Base-by-base conservation (phyloP, 805 yeast genomes). In the Scheffersomyces coipomensis region DNA sequence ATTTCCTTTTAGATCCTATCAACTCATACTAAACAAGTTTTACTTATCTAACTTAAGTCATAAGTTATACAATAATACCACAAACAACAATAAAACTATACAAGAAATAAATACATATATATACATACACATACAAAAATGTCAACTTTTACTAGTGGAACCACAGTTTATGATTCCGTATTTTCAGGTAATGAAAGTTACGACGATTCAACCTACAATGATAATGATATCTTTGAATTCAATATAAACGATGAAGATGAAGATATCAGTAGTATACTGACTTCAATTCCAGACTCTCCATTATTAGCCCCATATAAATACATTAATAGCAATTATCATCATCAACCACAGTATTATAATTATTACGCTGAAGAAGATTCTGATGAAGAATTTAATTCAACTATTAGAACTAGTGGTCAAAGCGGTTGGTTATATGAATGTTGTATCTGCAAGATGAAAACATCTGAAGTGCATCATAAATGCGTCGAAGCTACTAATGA, bases 391-490 rank as follows among this genome's bases (percentile, higher is more conserved):
- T 16, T 22, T 7, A 17, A n/a, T n/a, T 21, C 15, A 29, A 19
- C n/a, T 18, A 30, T 17, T n/a, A n/a, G n/a, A n/a, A n/a, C 12
- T 23, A n/a, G 4, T 9, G 39, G 35, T 9, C 24, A 12, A 21
- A 26, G 13, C 11, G 38, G 34, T 11, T 37, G 45, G 13, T 39
- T 48, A 35, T 48, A 45, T 22, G 51, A 46, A 39, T 47, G 51
- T 37, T 35, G 40, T 19, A 43, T 46, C 40, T 48, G 53, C 49
- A 47, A 45, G 35, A 27, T 27, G 30, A 40, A 42, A 30, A 38
- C 30, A 18, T 30, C 29, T 11, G 30, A 38, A 17, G 19, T 16
- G 8, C 10, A 33, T n/a, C 37, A 34, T 17, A 35, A 38, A 19
- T 31, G 39, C 34, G 4, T 7, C 32, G 41, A 9, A 21, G 6